phyloP scores from a whole-genome alignment of 805 yeast genomes.

The Candida ficus region DNA sequence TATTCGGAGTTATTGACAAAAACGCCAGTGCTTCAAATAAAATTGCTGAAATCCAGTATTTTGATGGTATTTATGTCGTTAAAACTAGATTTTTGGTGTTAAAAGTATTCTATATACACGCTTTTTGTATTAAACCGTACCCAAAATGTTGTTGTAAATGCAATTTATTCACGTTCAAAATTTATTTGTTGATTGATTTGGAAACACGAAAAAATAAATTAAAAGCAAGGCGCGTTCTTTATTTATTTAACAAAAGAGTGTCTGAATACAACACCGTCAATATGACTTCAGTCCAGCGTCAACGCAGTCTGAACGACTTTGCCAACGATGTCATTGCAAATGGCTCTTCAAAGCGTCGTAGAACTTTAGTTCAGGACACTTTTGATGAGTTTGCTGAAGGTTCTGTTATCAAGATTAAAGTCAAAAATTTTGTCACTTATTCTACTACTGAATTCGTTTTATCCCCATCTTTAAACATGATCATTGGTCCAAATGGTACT shows the following conservation, averaged over 20 bases:
- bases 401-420: slow-evolving; percentile 45
- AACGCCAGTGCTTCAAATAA: too few species aligned
- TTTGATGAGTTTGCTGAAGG: slow-evolving; percentile 34
- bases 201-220: too few species aligned
- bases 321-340: slow-evolving; percentile 1
- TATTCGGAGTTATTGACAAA: too few species aligned
- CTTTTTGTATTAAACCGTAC: too few species aligned
- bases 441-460: slow-evolving; percentile 63
- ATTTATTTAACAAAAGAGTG: too few species aligned
- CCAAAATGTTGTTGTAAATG: too few species aligned
- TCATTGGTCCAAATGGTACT: slow-evolving; percentile 95
- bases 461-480: slow-evolving; percentile 82
- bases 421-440: slow-evolving; percentile 68
- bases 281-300: slow-evolving; percentile 2
- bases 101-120: too few species aligned
- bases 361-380: background rate
- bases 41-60: too few species aligned
- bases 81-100: too few species aligned
- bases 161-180: too few species aligned
- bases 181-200: too few species aligned
- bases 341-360: slow-evolving; percentile 6
- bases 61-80: too few species aligned
- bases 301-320: slow-evolving; percentile 11
- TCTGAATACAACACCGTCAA: background rate
- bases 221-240: background rate